Evolutionary conservation across 768 basidiomycete genomes (phyloP).

Genomic region (Lactifluus hygrophoroides): DNA sequence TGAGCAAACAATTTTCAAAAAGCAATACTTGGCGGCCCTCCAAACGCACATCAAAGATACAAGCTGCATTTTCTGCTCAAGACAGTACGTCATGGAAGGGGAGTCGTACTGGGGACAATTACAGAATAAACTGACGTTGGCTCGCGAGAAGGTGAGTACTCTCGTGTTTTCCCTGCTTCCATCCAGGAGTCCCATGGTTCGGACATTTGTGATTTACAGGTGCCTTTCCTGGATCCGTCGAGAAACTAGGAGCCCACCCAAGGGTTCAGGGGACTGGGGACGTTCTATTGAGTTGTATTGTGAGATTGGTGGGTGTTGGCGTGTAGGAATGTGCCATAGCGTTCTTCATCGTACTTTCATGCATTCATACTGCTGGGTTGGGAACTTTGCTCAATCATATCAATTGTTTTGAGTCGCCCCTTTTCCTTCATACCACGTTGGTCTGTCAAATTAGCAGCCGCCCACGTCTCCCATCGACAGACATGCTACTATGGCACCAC

Average conservation of each 20-base stretch:
- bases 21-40: conserved; percentile 2
- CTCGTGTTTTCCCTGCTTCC: neutral
- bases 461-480: neutral
- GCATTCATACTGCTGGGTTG: neutral
- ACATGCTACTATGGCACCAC: neutral
- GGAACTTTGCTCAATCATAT: neutral
- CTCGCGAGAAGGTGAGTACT: neutral
- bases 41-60: neutral
- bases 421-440: neutral
- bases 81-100: neutral
- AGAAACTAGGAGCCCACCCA: neutral
- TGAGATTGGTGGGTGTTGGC: neutral
- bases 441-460: neutral
- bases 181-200: neutral
- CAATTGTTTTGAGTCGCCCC: neutral
- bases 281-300: neutral
- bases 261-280: neutral
- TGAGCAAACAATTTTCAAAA: neutral
- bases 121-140: neutral
- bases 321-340: neutral
- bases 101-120: neutral
- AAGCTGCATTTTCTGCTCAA: neutral
- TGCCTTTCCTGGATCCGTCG: neutral
- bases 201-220: neutral
- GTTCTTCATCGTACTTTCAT: neutral